Percentiles rank a stretch among this genome's conserved stretches.
Conservation (phyloP, 2,329 filamentous ascomycete species). For the Trichophaea hybrida region DNA sequence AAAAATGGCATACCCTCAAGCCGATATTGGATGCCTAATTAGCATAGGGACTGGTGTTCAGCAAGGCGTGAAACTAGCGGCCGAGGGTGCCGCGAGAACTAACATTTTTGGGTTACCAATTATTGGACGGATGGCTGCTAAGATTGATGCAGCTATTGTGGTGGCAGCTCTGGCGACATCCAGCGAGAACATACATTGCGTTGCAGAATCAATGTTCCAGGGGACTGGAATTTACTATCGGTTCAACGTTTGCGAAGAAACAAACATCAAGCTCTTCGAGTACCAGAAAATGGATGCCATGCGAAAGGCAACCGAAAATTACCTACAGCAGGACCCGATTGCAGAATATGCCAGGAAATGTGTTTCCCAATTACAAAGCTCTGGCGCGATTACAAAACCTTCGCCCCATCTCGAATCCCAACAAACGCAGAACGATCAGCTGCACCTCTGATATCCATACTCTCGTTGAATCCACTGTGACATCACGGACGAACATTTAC, state of each 20-base stretch:
- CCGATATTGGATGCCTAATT: not conserved
- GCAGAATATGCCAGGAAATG: not conserved
- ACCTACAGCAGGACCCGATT: not conserved
- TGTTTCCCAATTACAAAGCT: not conserved
- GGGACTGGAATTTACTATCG: not conserved
- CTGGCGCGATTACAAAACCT: not conserved
- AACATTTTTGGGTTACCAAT: not conserved
- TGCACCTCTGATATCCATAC: not conserved
- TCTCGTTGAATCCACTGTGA: not conserved
- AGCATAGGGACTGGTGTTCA: conserved; percentile 2
- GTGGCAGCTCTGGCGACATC: not conserved
- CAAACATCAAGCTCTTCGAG: not conserved
- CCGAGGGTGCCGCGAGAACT: not conserved
- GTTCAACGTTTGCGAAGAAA: not conserved
- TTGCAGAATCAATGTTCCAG: not conserved
- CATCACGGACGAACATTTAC: too few relatives aligned
- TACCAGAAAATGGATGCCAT: not conserved
- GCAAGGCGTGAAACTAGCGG: not conserved
- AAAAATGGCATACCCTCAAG: not conserved
- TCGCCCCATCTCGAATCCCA: too few relatives aligned
- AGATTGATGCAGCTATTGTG: not conserved
- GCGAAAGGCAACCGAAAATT: not conserved
- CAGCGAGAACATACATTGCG: not conserved
- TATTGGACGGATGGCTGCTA: not conserved
- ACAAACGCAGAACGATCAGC: not conserved